These are phyloP conservation scores for Boechera stricta DNA, from an alignment of 345 rosid species.

Conservation along the genomic window DNA sequence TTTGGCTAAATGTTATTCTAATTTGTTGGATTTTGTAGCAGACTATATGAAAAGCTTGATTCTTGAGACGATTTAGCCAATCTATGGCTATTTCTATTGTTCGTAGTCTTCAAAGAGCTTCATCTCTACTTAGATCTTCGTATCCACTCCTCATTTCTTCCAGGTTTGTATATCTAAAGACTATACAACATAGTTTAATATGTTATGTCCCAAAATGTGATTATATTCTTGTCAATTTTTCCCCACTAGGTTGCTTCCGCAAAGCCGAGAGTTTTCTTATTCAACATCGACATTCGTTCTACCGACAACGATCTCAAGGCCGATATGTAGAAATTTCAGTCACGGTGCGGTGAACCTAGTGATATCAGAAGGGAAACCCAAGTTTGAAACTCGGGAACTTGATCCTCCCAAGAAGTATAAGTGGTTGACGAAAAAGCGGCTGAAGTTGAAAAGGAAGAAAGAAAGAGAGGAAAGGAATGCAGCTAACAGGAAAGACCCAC, in stretches of 20 bases:
- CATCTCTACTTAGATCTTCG: constrained; percentile 42
- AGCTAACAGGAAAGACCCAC: constrained; percentile 83
- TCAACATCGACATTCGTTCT: constrained; percentile 23
- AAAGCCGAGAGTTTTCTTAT: constrained; percentile 25
- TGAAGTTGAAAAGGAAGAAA: constrained; percentile 74
- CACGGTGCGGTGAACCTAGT: constrained; percentile 76
- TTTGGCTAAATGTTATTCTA: neutral
- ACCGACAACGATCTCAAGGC: constrained; percentile 37
- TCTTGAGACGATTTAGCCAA: neutral
- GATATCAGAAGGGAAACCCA: constrained; percentile 88
- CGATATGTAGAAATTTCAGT: constrained; percentile 56
- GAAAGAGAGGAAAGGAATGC: constrained; percentile 81
- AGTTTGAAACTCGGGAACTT: constrained; percentile 69
- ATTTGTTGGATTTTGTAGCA: neutral
- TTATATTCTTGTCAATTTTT: neutral
- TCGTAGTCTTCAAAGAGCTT: constrained; percentile 44
- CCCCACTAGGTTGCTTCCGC: constrained; percentile 33
- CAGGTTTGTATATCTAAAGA: constrained; percentile 41
- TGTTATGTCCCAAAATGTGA: neutral
- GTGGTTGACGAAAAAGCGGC: constrained; percentile 75
- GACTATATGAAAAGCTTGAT: neutral
- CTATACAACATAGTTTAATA: neutral
- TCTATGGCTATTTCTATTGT: constrained; percentile 43
- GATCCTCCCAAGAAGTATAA: constrained; percentile 91
- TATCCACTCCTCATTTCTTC: constrained; percentile 32